A percentile compares a stretch with the other conserved stretches of the same genome.
Evolutionary conservation across 805 yeast genomes (phyloP).

Genomic region (Teunomyces barrocoloradensis): DNA sequence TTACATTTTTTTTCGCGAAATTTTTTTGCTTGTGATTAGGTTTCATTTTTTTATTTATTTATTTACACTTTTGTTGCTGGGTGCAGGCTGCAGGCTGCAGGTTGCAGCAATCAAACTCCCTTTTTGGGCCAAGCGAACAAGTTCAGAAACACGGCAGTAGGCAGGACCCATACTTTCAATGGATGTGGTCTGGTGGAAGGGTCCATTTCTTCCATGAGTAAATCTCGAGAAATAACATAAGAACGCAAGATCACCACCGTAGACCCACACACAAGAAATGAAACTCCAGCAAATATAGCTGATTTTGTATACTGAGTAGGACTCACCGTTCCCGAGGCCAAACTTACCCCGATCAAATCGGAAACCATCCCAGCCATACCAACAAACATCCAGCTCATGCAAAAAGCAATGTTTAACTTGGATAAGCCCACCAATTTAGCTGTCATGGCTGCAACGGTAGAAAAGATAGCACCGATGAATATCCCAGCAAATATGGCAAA

Average conservation of each 20-base stretch:
- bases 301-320: conserved; percentile 52
- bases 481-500: conserved; percentile 55
- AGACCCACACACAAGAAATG: conserved; percentile 47
- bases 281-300: conserved; percentile 57
- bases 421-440: conserved; percentile 54
- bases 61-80: no score
- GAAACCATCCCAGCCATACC: conserved; percentile 54
- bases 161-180: conserved; percentile 13
- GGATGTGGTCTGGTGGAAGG: conserved; percentile 6
- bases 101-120: conserved; percentile 5
- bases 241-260: conserved; percentile 49
- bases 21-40: not conserved
- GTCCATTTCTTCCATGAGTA: conserved; percentile 10
- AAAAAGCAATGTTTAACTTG: conserved; percentile 47
- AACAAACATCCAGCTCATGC: conserved; percentile 52
- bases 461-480: conserved; percentile 62
- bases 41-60: not conserved
- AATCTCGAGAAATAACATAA: conserved; percentile 52
- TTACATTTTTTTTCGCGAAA: not conserved
- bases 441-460: conserved; percentile 49
- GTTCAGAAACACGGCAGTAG: not conserved
- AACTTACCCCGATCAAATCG: conserved; percentile 57
- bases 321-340: conserved; percentile 37
- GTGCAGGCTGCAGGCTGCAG: no score
- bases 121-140: conserved; percentile 6